phyloP scores from a whole-genome alignment of 495 filamentous ascomycete species.

The Podospora anserina region DNA sequence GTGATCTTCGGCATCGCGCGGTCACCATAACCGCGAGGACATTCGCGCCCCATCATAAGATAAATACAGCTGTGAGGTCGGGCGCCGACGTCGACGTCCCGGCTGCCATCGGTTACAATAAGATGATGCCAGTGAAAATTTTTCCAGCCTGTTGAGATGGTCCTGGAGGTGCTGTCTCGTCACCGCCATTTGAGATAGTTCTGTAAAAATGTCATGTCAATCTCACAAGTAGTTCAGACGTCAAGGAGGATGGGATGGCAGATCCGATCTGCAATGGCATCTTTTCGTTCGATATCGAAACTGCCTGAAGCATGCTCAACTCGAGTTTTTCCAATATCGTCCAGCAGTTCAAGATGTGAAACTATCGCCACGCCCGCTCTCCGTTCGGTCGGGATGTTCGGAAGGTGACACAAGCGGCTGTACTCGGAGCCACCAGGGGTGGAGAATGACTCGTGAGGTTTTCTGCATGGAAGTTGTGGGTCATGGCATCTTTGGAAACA shows the following conservation, averaged over 20 bases:
- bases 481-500: neutral
- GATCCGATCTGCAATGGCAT: neutral
- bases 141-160: neutral
- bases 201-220: neutral
- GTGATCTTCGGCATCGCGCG: constrained; percentile 16
- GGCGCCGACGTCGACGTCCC: neutral
- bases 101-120: neutral
- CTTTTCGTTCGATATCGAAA: neutral
- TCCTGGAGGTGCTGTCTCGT: neutral
- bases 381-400: neutral
- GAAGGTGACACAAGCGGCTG: neutral
- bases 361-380: neutral
- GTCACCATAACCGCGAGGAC: constrained; percentile 18
- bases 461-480: neutral
- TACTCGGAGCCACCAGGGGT: neutral
- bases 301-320: neutral
- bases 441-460: neutral
- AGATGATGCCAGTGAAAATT: neutral
- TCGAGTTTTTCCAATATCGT: neutral
- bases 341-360: neutral
- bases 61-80: neutral
- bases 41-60: neutral
- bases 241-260: neutral
- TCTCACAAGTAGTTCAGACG: neutral
- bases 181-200: neutral